Evolutionary conservation across 2,329 filamentous ascomycete species (phyloP).

Genomic region (Cercospora canescens): DNA sequence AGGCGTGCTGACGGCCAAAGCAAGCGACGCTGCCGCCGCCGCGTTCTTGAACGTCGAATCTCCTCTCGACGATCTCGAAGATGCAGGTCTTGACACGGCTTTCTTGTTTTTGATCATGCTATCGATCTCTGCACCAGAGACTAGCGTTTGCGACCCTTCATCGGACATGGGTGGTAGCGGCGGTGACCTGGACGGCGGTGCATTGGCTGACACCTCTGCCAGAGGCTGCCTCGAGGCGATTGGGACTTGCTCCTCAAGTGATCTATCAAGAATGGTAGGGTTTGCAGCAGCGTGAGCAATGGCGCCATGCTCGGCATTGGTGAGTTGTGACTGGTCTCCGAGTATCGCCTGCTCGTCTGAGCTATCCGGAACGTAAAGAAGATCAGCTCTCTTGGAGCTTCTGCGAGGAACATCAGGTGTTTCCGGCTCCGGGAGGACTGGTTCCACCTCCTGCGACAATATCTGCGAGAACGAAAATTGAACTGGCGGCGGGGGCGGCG

Average conservation of each 20-base stretch:
- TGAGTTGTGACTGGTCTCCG: not conserved
- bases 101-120: slow-evolving; percentile 64
- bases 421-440: slow-evolving; percentile 14
- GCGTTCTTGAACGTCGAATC: slow-evolving; percentile 21
- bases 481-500: slow-evolving; percentile 16
- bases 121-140: slow-evolving; percentile 82
- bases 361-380: not conserved
- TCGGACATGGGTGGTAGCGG: slow-evolving; percentile 48
- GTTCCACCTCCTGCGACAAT: slow-evolving; percentile 25
- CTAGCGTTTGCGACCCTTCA: slow-evolving; percentile 75
- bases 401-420: not conserved
- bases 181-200: slow-evolving; percentile 14
- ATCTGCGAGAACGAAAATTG: slow-evolving; percentile 24
- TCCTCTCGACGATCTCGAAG: slow-evolving; percentile 14
- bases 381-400: not conserved
- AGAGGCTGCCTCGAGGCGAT: slow-evolving; percentile 14
- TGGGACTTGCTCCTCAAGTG: not conserved
- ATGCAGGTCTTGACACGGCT: slow-evolving; percentile 9
- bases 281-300: not conserved
- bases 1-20: slow-evolving; percentile 24
- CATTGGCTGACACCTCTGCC: slow-evolving; percentile 15
- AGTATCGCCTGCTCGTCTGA: not conserved
- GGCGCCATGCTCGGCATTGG: not conserved
- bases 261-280: not conserved
- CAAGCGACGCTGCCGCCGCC: slow-evolving; percentile 31